Evolutionary conservation across 305 asterid genomes (phyloP), one percentile per base, ranked within the genome.

Genomic region (Fraxinus platypoda): DNA sequence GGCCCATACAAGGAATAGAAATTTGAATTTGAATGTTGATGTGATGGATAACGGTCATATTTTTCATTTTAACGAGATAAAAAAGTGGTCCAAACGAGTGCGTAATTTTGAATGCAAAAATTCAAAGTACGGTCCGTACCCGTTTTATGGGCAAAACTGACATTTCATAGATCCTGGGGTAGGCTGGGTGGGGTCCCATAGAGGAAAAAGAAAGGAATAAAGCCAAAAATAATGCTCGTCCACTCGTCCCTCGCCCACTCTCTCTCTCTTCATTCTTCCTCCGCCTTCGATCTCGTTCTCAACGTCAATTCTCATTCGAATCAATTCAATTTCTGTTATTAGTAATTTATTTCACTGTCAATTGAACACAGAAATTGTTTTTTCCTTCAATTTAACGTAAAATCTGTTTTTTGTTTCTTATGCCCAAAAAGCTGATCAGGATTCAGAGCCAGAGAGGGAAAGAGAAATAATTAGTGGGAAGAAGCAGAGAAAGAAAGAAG

Each of bases 191-290:
- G 33, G 35, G 35, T 66, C 54, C 54, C 54, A 12, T 6, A 5
- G 6, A 28, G 33, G 19, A 8, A 66, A 25, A 28, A 57, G 15
- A 80, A 26, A 30, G 62, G 13, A 77, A 41, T 30, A 84, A 76
- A 81, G 86, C 87, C 89, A 87, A 87, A 84, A 84, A 72, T 85
- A 78, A 82, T 84, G 92, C 83, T 57, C 64, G 76, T 81, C 88
- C 88, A 59, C 81, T 83, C 88, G 84, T 80, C 86, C 23, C 82
- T 57, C 37, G 2, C 38, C 66, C 84, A 49, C 82, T 38, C 74
- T 76, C 79, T 82, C 81, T 46, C 76, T 75, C 70, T 19, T 37
- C 46, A 1, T 46, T 37, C n/a, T 3, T 46, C 54, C n/a, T 46
- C 54, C 4, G 54, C 34, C 31, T 41, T 26, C 33, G 49, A 77